phyloP scores from a whole-genome alignment of 2,329 filamentous ascomycete species.

The Paraphaeosphaeria sporulosa region DNA sequence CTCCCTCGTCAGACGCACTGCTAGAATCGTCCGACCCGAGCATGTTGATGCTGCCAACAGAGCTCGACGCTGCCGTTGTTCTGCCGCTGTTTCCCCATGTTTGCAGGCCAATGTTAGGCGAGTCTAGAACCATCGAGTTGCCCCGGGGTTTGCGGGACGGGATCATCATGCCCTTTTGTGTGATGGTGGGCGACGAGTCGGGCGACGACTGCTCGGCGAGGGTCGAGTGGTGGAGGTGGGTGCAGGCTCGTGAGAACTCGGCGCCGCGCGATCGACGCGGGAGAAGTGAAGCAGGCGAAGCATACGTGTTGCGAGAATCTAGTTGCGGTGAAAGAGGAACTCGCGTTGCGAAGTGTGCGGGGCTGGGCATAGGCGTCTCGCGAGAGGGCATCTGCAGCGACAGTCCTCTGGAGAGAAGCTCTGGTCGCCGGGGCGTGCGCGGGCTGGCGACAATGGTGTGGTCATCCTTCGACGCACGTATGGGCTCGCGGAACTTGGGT shows the following conservation, averaged over 20 bases:
- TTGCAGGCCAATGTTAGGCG: conserved; percentile 65
- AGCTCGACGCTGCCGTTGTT: conserved; percentile 67
- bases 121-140: conserved; percentile 62
- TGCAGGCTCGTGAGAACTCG: conserved; percentile 92
- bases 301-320: conserved; percentile 83
- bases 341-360: conserved; percentile 63
- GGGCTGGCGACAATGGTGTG: conserved; percentile 51
- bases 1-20: conserved; percentile 66
- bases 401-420: conserved; percentile 69
- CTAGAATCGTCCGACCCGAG: conserved; percentile 81
- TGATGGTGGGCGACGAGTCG: conserved; percentile 87
- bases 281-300: conserved; percentile 85
- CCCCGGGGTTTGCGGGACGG: conserved; percentile 59
- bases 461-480: conserved; percentile 54
- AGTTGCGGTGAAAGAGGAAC: conserved; percentile 83
- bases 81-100: conserved; percentile 69
- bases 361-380: conserved; percentile 54
- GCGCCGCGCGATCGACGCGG: conserved; percentile 88
- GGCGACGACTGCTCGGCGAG: conserved; percentile 87
- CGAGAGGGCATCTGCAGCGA: conserved; percentile 73
- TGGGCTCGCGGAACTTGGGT: conserved; percentile 53
- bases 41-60: conserved; percentile 80
- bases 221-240: conserved; percentile 93
- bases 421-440: conserved; percentile 73
- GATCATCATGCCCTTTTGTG: conserved; percentile 70